phyloP scores from a whole-genome alignment of 345 rosid species.

The Aethionema arabicum region DNA sequence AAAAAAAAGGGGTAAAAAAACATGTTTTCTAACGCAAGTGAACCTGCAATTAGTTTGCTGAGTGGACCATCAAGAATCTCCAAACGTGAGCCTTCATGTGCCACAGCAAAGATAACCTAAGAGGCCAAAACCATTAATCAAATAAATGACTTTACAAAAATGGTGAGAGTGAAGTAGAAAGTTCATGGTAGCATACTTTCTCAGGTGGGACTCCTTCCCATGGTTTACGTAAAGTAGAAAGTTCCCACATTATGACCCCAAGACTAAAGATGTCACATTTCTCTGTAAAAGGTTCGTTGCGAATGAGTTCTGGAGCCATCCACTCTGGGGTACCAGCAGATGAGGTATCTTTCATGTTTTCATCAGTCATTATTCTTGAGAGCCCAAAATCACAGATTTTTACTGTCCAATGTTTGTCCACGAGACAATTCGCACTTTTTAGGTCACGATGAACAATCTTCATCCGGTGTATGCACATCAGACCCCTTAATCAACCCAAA shows the following conservation, averaged over 20 bases:
- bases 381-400: constrained; percentile 99
- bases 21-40: constrained; percentile 1
- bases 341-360: constrained; percentile 69
- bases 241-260: constrained; percentile 99
- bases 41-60: constrained; percentile 90
- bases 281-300: constrained; percentile 84
- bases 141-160: background rate
- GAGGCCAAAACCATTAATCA: background rate
- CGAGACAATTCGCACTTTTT: constrained; percentile 88
- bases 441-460: constrained; percentile 90
- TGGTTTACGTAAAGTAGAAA: constrained; percentile 86
- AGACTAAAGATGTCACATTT: constrained; percentile 98
- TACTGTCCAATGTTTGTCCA: constrained; percentile 88
- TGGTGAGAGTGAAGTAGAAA: constrained; percentile 2
- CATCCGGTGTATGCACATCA: constrained; percentile 99
- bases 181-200: constrained; percentile 48
- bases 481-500: constrained; percentile 55
- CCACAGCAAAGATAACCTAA: constrained; percentile 96
- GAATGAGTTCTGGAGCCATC: constrained; percentile 99
- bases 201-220: constrained; percentile 98
- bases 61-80: constrained; percentile 93
- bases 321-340: constrained; percentile 99
- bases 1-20: constrained; percentile 4
- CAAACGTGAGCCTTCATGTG: constrained; percentile 81
- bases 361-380: constrained; percentile 75